Base-by-base conservation (phyloP, 306 rosid species). In the Acacia melanoxylon region DNA sequence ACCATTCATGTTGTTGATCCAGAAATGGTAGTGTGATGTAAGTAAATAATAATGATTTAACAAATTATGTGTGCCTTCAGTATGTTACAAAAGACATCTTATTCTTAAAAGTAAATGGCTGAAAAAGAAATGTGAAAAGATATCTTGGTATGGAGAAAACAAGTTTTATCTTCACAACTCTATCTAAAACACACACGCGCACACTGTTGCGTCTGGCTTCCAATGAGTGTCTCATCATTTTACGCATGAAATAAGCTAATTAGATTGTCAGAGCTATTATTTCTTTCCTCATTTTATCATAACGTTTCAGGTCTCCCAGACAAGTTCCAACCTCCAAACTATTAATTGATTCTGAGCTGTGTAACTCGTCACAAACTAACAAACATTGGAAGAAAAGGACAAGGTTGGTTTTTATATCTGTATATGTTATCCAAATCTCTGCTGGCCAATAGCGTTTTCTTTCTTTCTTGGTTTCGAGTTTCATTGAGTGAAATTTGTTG, bases 391-490 rank as follows among this genome's bases (percentile, higher is more conserved):
- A 86, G 86, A 86, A 83, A 79, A 88, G 89, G 85, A 85, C 83
- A 83, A 91, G 84, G 97, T 93, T 88, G 84, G 95, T 90, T 63
- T 82, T 86, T 73, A 48, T 84, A 65, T 80, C 67, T 75, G n/a
- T 31, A 49, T 52, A 29, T 77, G 51, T 70, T 19, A 9, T 59
- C 54, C 17, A 74, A 37, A 24, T 74, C 41, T 16, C 12, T 31
- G 45, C 45, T 24, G 51, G 27, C 73, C 75, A 78, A 63, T 81
- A 68, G 42, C 45, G 76, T 79, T 17, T 69, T 74, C 25, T 69
- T 29, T 29, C n/a, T 29, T 74, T 25, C 22, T 59, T 75, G 74
- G 69, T 62, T 49, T 12, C 10, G 73, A 75, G 76, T 78, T 68
- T 54, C 70, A 40, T 69, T 54, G 73, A 72, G 62, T 67, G 54